A percentile compares a stretch with the other conserved stretches of the same genome.
phyloP scores from a whole-genome alignment of 2,329 filamentous ascomycete species.

The Xylariales sp. region DNA sequence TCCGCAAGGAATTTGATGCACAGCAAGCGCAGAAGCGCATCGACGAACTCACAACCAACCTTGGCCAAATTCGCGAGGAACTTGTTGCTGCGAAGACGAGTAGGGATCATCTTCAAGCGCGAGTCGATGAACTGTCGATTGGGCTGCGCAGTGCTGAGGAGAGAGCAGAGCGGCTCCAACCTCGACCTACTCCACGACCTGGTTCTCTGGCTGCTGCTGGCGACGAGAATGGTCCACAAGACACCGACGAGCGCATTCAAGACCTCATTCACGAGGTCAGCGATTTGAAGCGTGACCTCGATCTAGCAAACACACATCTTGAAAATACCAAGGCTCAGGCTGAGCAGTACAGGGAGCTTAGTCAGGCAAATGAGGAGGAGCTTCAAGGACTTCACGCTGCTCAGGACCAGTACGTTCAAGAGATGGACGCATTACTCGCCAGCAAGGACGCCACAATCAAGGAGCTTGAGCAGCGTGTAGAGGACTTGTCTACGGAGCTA shows the following conservation, averaged over 20 bases:
- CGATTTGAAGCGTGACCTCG: constrained; percentile 81
- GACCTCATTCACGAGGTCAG: constrained; percentile 79
- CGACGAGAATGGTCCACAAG: constrained; percentile 34
- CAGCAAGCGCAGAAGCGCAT: constrained; percentile 87
- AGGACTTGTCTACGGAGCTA: constrained; percentile 80
- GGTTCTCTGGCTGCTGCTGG: constrained; percentile 37
- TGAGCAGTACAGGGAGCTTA: constrained; percentile 85
- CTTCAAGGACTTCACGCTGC: constrained; percentile 73
- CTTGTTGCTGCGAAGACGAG: constrained; percentile 81
- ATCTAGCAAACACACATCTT: constrained; percentile 73
- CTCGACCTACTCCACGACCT: constrained; percentile 64
- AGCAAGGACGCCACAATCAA: constrained; percentile 76
- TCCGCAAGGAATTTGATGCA: constrained; percentile 85
- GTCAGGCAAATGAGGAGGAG: constrained; percentile 82
- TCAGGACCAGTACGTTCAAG: constrained; percentile 81
- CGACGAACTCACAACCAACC: constrained; percentile 78
- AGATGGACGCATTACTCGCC: constrained; percentile 70
- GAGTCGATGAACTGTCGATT: constrained; percentile 83
- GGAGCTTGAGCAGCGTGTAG: constrained; percentile 76
- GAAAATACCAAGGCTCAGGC: constrained; percentile 76
- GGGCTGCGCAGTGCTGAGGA: constrained; percentile 89
- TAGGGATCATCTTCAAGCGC: constrained; percentile 80
- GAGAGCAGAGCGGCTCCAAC: constrained; percentile 73
- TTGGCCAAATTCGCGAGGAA: constrained; percentile 80
- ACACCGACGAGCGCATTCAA: constrained; percentile 61